phyloP scores from a whole-genome alignment of 129 eudicot genomes.

The Tagetes patula region DNA sequence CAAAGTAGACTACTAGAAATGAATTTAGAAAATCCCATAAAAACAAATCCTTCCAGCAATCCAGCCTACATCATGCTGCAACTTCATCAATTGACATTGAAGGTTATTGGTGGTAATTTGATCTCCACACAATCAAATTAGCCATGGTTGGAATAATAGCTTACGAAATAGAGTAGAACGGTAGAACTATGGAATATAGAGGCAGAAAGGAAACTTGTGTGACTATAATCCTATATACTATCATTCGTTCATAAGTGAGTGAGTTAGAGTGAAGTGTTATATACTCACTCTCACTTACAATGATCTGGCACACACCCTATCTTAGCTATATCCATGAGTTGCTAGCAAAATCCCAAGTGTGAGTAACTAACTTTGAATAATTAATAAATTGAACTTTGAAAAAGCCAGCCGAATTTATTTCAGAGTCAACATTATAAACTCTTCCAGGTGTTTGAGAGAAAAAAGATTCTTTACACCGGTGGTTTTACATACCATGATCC shows the following conservation, averaged over 20 bases:
- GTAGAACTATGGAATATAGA: not conserved
- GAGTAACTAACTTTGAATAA: not conserved
- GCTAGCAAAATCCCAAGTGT: not conserved
- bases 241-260: not conserved
- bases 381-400: no score
- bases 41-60: not conserved
- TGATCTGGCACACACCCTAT: not conserved
- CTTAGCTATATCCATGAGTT: not conserved
- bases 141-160: conserved; percentile 3
- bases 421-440: no score
- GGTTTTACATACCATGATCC: no score
- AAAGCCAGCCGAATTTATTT: no score
- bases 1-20: not conserved
- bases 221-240: not conserved
- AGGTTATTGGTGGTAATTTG: not conserved
- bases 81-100: not conserved
- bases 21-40: not conserved
- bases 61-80: not conserved
- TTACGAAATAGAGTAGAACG: not conserved
- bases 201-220: not conserved
- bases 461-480: no score
- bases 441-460: no score
- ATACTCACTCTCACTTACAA: not conserved
- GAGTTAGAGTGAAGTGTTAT: not conserved
- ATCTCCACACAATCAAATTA: not conserved